Conservation (phyloP, 2,329 filamentous ascomycete genomes). For the Calonectria naviculata region DNA sequence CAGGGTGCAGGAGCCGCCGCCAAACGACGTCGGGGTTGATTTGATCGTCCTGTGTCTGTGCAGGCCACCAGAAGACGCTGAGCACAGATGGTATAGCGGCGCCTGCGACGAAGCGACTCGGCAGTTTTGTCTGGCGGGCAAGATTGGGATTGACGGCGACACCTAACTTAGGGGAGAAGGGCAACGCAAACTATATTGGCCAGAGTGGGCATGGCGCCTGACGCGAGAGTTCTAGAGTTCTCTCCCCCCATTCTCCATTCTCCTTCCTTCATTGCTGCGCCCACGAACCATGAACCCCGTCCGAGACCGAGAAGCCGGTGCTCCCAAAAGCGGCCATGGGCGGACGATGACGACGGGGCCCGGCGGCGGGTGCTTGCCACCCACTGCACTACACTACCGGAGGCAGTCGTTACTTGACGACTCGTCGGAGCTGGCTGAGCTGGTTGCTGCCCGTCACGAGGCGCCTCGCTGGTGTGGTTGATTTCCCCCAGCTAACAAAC, state of each 20-base stretch:
- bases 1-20: not conserved
- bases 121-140: not conserved
- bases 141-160: not conserved
- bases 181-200: not conserved
- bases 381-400: not conserved
- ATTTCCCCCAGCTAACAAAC: too few species aligned
- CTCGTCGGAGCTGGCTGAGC: too few species aligned
- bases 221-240: not conserved
- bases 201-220: not conserved
- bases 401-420: too few species aligned
- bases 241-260: too few species aligned
- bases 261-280: not conserved
- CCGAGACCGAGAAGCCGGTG: not conserved
- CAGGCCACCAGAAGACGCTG: too few species aligned
- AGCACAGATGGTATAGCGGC: slow-evolving; percentile 5
- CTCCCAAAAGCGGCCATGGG: slow-evolving; percentile 7
- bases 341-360: not conserved
- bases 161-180: not conserved
- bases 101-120: not conserved
- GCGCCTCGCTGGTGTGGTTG: too few species aligned
- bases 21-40: not conserved
- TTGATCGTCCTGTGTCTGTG: not conserved
- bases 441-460: too few species aligned
- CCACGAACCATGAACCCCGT: not conserved
- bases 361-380: not conserved